phyloP scores from a whole-genome alignment of 305 asterid genomes.

The Fraxinus sp. region DNA sequence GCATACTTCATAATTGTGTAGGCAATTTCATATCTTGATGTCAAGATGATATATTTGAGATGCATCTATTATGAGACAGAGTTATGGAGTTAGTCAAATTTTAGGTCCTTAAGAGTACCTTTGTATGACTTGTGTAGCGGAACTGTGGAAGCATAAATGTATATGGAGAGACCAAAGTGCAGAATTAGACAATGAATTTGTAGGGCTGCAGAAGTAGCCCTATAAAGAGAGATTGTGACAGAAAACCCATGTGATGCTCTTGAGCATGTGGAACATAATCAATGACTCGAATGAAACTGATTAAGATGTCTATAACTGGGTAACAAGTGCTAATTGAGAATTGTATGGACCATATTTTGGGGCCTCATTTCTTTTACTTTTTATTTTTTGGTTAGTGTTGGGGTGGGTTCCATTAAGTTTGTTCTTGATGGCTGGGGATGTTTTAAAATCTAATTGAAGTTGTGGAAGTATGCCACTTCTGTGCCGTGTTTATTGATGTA shows the following conservation, averaged over 20 bases:
- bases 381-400: neutral
- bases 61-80: neutral
- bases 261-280: neutral
- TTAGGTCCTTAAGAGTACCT: neutral
- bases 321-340: neutral
- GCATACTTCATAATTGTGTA: neutral
- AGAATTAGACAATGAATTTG: slow-evolving; percentile 6
- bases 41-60: slow-evolving; percentile 19
- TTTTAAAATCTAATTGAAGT: neutral
- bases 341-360: neutral
- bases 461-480: neutral
- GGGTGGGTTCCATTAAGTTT: neutral
- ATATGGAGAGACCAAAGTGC: slow-evolving; percentile 12
- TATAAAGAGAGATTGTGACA: neutral
- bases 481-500: neutral
- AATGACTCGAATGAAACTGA: neutral
- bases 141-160: neutral
- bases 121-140: neutral
- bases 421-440: neutral
- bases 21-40: slow-evolving; percentile 22
- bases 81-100: neutral
- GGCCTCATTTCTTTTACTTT: neutral
- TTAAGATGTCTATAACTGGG: neutral
- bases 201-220: neutral
- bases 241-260: neutral